Percentiles rank a stretch among this genome's conserved stretches.
Conservation (phyloP, 192 early-diverging fungal species). For the Mortierella antarctica region DNA sequence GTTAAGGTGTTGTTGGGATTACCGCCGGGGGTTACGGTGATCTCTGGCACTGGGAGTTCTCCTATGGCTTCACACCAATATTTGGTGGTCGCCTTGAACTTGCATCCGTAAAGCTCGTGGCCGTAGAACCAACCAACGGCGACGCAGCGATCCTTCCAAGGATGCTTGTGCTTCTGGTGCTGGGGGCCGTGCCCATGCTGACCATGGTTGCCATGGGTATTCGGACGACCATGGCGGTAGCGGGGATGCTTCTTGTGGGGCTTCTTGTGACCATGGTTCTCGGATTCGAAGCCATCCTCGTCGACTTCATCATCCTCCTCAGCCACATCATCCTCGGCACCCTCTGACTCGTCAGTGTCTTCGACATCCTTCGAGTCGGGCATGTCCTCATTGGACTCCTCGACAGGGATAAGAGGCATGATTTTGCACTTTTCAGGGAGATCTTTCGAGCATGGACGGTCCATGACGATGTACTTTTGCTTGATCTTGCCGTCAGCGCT, state of each 20-base stretch:
- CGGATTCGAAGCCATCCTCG: not conserved
- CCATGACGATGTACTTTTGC: conserved; percentile 4
- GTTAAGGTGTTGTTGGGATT: not conserved
- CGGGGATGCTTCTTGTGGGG: not conserved
- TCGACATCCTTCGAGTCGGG: not conserved
- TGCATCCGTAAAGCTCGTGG: conserved; percentile 10
- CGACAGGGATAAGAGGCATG: not conserved
- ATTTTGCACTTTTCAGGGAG: not conserved
- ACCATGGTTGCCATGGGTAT: not conserved
- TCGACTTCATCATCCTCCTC: not conserved
- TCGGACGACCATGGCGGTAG: not conserved
- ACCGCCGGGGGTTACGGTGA: no score
- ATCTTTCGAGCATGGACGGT: conserved; percentile 5
- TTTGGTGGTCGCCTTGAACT: not conserved
- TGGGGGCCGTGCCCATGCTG: not conserved
- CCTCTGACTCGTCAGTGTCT: not conserved
- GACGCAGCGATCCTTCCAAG: conserved; percentile 9
- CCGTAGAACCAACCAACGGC: conserved; percentile 14
- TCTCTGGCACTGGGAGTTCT: not conserved
- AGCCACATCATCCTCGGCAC: not conserved
- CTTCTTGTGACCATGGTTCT: not conserved
- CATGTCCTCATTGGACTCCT: not conserved
- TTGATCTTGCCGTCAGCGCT: not conserved
- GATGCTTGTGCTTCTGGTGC: not conserved
- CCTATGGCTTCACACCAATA: conserved; percentile 4